Base-by-base conservation (phyloP, 768 basidiomycete species). In the Naganishia kalamii region DNA sequence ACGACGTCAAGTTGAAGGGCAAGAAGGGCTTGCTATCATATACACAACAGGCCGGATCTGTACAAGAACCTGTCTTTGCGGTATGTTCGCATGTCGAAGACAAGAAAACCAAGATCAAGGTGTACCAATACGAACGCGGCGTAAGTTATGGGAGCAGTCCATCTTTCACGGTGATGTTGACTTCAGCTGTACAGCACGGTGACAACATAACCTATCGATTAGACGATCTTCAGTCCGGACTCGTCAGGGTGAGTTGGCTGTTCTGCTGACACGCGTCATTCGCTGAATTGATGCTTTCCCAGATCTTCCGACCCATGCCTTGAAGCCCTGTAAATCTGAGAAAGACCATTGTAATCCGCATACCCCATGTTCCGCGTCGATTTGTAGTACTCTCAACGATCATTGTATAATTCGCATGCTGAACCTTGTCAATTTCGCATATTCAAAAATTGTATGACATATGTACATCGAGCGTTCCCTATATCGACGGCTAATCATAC, bases 211-310 rank as follows among this genome's bases (percentile, higher is more conserved):
- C 88, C 71, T 94, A 92, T 80, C 84, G 89, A 62, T 79, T 92
- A 76, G 90, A 93, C 44, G 92, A 93, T 80, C 74, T 93, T 71
- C 92, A 92, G 80, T 88, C 85, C 71, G 92, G 92, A 12, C 79
- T 81, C 27, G 83, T 91, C 46, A 88, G 89, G 84, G 90, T 90
- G 65, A 69, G 76, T 70, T 1, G 25, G n/a, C 23, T n/a, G 12
- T 3, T 4, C 2, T n/a, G 25, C 15, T 21, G 27, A 15, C 23
- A 29, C 15, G 8, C 21, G 8, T 11, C 19, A 6, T 10, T 32
- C 25, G 40, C 43, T 61, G 43, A 12, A 12, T 21, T 61, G 2
- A 41, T 35, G 33, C 17, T 41, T 32, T 3, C 33, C 2, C 46
- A 63, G 62, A 63, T 63, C 21, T 63, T 63, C 47, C 62, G 62